Evolutionary conservation across 192 early-diverging fungal species (phyloP), one percentile per base, ranked within the genome.

Genomic region (Paraglomus occultum): DNA sequence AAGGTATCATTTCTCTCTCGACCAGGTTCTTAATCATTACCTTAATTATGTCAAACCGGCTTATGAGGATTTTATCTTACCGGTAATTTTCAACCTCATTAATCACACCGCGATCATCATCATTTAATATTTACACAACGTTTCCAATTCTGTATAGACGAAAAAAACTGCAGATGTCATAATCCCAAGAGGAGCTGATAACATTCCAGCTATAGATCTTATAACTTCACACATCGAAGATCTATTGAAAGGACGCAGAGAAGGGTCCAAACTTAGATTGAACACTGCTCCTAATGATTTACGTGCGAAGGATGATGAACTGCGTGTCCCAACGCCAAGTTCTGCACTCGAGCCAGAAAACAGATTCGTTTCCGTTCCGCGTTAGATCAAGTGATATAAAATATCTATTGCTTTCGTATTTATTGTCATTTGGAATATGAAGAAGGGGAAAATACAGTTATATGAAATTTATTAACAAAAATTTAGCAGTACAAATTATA

Each of bases 1-100:
- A 20, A 53, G 70, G 39, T 47, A 61, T 22, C 64, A 67, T 18
- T 10, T 38, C 12, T 57, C 70, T 8, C 64, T 92, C 49, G 82
- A 81, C n/a, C 43, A 67, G 17, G 80, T 90, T 20, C 67, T 94
- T 40, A 79, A 83, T 45, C 69, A 78, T 31, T 94, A 93, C 66
- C 58, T 91, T 53, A 77, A 78, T 39, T 84, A 84, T 65, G 87
- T 89, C 38, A 94, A 94, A 79, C 91, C 91, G 12, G 78, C 81
- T 65, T 93, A 90, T 73, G 92, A 94, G 68, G 91, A 94, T 60
- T 94, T 91, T 72, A 84, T 94, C 52, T 78, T 84, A 63, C 91
- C 88, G 42, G 83, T 83, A 79, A 67, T 67, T 53, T 11, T 23
- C n/a, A 50, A 50, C 15, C 9, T 11, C 15, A 9, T 15, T 50